Conservation (phyloP, 2,329 filamentous ascomycete genomes). For the Diatrype stigma region DNA sequence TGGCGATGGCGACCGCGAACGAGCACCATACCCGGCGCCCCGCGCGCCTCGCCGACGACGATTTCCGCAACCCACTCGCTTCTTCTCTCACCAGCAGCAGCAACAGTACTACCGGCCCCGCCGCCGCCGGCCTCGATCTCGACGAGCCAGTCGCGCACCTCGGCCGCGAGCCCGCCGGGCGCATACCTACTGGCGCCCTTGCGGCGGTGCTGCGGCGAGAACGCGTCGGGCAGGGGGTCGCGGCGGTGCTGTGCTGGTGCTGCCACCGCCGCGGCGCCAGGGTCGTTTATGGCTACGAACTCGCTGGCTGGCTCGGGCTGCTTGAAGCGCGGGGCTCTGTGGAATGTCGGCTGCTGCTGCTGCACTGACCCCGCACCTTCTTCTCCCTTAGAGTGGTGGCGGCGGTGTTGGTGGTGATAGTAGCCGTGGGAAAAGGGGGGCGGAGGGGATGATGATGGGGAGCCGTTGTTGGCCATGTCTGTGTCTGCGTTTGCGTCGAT, state of each 20-base stretch:
- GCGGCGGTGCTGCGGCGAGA: conserved; percentile 34
- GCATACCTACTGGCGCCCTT: conserved; percentile 28
- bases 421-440: too few relatives aligned
- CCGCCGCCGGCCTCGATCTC: conserved; percentile 33
- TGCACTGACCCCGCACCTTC: conserved; percentile 2
- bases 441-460: too few relatives aligned
- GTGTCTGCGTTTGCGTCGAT: background rate
- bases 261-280: too few relatives aligned
- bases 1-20: conserved; percentile 14
- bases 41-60: conserved; percentile 20
- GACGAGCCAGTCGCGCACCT: conserved; percentile 41
- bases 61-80: conserved; percentile 18
- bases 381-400: conserved; percentile 1
- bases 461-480: too few relatives aligned
- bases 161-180: conserved; percentile 36
- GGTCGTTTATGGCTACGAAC: too few relatives aligned
- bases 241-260: conserved; percentile 3
- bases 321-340: conserved; percentile 35
- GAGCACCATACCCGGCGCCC: conserved; percentile 24
- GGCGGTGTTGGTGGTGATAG: background rate
- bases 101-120: conserved; percentile 6
- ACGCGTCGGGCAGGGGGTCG: conserved; percentile 31
- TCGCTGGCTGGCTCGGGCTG: conserved; percentile 23
- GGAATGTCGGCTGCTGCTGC: conserved; percentile 30
- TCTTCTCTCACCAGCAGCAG: conserved; percentile 5